phyloP scores from a whole-genome alignment of 208 protist genomes.

The Vickermania spadyakhi region DNA sequence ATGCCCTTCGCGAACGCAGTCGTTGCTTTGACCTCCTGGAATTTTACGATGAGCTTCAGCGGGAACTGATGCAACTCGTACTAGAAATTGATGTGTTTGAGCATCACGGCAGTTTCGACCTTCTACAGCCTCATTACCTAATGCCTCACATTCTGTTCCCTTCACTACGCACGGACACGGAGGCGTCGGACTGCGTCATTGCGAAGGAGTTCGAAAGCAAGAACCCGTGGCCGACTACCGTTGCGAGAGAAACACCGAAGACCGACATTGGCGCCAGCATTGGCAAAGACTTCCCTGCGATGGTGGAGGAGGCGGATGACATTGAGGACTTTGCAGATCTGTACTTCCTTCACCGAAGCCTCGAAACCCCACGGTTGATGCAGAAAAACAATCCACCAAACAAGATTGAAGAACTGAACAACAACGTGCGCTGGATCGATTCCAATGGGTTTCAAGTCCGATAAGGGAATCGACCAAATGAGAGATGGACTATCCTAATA shows the following conservation, averaged over 20 bases:
- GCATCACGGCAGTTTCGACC: conserved; percentile 75
- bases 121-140: conserved; percentile 49
- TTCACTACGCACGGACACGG: conserved; percentile 14
- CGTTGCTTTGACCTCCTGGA: conserved; percentile 55
- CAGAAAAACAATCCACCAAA: too few relatives aligned
- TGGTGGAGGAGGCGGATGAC: conserved; percentile 77
- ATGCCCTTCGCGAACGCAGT: conserved; percentile 61
- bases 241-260: conserved; percentile 4
- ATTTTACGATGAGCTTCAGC: conserved; percentile 45
- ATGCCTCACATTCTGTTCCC: conserved; percentile 13
- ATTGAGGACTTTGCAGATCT: conserved; percentile 71
- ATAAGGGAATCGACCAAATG: too few relatives aligned
- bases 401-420: too few relatives aligned
- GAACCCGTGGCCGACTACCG: conserved; percentile 11
- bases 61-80: conserved; percentile 52
- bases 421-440: too few relatives aligned
- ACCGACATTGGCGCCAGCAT: not conserved
- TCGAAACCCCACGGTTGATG: too few relatives aligned
- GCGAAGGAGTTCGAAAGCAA: conserved; percentile 51
- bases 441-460: too few relatives aligned
- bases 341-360: conserved; percentile 33
- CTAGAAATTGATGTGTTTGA: conserved; percentile 69
- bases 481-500: too few relatives aligned
- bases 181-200: conserved; percentile 55
- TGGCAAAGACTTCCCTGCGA: not conserved